These are phyloP conservation scores for Botrytis tulipae DNA, from an alignment of 2,329 filamentous ascomycete species.

Conservation along the genomic window DNA sequence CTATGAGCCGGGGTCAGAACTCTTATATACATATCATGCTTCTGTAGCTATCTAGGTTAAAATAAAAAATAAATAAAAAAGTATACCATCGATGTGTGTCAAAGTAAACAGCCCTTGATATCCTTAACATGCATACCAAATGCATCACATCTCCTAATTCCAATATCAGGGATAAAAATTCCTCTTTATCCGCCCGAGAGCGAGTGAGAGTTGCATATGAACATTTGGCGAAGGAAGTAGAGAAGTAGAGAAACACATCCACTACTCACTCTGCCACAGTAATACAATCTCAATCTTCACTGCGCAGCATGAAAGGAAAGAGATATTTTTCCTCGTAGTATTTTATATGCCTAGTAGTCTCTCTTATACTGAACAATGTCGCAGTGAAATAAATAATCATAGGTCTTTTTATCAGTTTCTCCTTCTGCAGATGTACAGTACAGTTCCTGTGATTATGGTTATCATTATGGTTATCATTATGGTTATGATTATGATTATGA, in stretches of 20 bases:
- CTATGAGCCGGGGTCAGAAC: too few relatives aligned
- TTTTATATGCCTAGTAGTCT: background rate
- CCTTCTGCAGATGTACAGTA: too few relatives aligned
- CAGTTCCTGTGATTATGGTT: too few relatives aligned
- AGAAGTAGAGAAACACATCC: background rate
- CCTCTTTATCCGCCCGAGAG: background rate
- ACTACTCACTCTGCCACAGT: background rate
- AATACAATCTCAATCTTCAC: background rate
- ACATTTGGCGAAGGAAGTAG: background rate
- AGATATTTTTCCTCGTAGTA: background rate
- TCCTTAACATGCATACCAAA: background rate
- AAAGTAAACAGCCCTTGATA: rapidly evolving
- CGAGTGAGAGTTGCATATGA: background rate
- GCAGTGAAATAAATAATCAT: background rate
- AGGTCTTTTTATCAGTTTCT: too few relatives aligned
- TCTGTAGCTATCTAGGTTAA: background rate
- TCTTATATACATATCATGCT: background rate
- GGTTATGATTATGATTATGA: too few relatives aligned
- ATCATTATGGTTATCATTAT: too few relatives aligned
- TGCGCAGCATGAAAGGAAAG: background rate
- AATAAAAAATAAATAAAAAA: background rate
- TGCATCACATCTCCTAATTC: background rate
- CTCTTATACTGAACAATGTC: rapidly evolving
- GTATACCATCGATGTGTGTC: background rate
- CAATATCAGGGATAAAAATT: background rate